Evolutionary conservation across 805 yeast genomes (phyloP).

Genomic region (Ogataea kodamae): DNA sequence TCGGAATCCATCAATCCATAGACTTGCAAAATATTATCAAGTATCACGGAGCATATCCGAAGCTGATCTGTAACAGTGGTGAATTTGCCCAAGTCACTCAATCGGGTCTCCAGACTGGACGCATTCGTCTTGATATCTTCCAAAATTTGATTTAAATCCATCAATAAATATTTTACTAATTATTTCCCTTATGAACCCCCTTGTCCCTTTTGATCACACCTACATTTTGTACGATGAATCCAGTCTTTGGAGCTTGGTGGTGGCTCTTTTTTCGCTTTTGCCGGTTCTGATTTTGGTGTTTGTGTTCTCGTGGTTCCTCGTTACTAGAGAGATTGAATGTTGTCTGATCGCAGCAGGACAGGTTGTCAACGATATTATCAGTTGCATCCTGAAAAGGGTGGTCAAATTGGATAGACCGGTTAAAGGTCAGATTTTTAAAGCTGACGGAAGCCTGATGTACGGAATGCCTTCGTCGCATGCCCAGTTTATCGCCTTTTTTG

Average conservation of each 20-base stretch:
- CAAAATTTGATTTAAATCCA: slow-evolving; percentile 3
- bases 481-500: slow-evolving; percentile 88
- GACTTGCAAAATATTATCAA: slow-evolving; percentile 10
- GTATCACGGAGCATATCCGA: slow-evolving; percentile 6
- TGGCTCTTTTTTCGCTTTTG: slow-evolving; percentile 72
- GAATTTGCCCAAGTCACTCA: background rate
- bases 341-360: slow-evolving; percentile 84
- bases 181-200: slow-evolving; percentile 7
- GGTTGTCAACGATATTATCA: slow-evolving; percentile 67
- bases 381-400: slow-evolving; percentile 60
- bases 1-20: slow-evolving; percentile 16
- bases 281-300: slow-evolving; percentile 79
- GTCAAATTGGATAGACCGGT: slow-evolving; percentile 74
- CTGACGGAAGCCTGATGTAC: slow-evolving; percentile 44
- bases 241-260: slow-evolving; percentile 53
- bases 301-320: slow-evolving; percentile 78
- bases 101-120: background rate
- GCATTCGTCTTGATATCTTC: slow-evolving; percentile 2
- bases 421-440: slow-evolving; percentile 36
- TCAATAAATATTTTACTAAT: slow-evolving; percentile 1
- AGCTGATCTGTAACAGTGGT: slow-evolving; percentile 1
- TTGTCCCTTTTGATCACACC: slow-evolving; percentile 78
- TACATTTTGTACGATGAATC: slow-evolving; percentile 73
- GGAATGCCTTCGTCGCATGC: slow-evolving; percentile 99
- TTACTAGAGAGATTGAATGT: slow-evolving; percentile 82